phyloP scores from a whole-genome alignment of 495 filamentous ascomycete genomes.

The Acidomyces sp. region DNA sequence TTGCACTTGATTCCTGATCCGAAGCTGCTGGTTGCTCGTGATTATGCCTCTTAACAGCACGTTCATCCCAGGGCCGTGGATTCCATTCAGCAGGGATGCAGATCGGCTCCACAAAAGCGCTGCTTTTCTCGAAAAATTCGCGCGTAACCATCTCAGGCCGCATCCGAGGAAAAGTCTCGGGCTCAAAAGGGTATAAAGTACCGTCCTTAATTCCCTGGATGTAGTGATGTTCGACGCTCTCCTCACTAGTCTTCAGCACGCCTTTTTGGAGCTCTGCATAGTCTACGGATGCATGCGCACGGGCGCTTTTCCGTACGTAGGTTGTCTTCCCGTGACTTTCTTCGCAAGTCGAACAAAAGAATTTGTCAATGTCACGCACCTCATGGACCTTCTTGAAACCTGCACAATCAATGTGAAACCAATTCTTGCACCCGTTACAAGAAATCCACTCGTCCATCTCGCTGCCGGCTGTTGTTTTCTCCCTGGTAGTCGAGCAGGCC shows the following conservation, averaged over 20 bases:
- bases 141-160: constrained; percentile 53
- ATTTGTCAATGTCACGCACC: constrained; percentile 60
- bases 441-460: constrained; percentile 47
- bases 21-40: background rate
- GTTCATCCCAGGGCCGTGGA: constrained; percentile 29
- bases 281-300: constrained; percentile 59
- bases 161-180: constrained; percentile 54
- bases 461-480: constrained; percentile 17
- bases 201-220: constrained; percentile 59
- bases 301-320: constrained; percentile 36
- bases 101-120: constrained; percentile 57
- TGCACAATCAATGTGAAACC: constrained; percentile 63
- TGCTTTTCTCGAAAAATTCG: constrained; percentile 53
- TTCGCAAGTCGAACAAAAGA: constrained; percentile 50
- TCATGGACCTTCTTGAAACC: constrained; percentile 59
- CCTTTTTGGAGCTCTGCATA: constrained; percentile 65
- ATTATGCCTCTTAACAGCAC: background rate
- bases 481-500: constrained; percentile 26
- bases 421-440: constrained; percentile 61
- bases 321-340: constrained; percentile 46
- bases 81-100: constrained; percentile 58
- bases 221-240: constrained; percentile 61
- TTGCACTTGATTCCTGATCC: background rate
- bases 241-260: constrained; percentile 54
- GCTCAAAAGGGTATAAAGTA: constrained; percentile 42